Evolutionary conservation across 2,329 filamentous ascomycete species (phyloP), one percentile per base, ranked within the genome.

Genomic region (Massarina eburnea): DNA sequence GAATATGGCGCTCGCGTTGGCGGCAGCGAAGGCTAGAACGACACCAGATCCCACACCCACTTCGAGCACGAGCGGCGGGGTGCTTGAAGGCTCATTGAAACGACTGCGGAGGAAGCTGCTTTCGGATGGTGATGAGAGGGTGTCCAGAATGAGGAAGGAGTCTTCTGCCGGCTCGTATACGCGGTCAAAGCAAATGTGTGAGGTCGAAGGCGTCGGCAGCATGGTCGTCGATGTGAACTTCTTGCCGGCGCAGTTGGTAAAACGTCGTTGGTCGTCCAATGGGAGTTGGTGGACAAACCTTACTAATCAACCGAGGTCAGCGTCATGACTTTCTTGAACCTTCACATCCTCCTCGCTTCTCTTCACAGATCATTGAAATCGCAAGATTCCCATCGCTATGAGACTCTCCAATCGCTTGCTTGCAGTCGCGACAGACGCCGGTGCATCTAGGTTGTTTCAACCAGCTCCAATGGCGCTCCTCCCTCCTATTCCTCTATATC

Each of bases 141-240:
- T 95, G 73, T 99, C 92, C 22, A 99, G 82, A 39, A 99, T 81
- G 35, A 99, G 82, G 67, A 90, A 99, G 4, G 91, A 96, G 74
- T 99, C 94, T 72, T 99, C 94, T 9, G 92, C 87, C 27, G 94
- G 94, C 66, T 96, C 91, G 73, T 99, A 99, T 58, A 97, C 85
- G 44, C 86, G 84, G 68, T 89, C 82, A 72, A 91, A 95, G 43
- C 86, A 82, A 48, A 97, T 89, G 73, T 99, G 94, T 18, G 88
- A 88, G 2, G 94, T 99, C 46, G 89, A 89, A 12, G 94, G 94
- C 1, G 94, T 99, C 8, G 92, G 91, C 21, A 99, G 82, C 91
- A 96, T 96, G 22, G 38, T 57, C 40, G 43, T 57, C 40, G 43
- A 18, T 39, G 45, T 44, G 41, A 52, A 50, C 47, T 14, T 7